Evolutionary conservation across 257 asterid species (phyloP), one percentile per base, ranked within the genome.

Genomic region (Solanum pinnatisectum): DNA sequence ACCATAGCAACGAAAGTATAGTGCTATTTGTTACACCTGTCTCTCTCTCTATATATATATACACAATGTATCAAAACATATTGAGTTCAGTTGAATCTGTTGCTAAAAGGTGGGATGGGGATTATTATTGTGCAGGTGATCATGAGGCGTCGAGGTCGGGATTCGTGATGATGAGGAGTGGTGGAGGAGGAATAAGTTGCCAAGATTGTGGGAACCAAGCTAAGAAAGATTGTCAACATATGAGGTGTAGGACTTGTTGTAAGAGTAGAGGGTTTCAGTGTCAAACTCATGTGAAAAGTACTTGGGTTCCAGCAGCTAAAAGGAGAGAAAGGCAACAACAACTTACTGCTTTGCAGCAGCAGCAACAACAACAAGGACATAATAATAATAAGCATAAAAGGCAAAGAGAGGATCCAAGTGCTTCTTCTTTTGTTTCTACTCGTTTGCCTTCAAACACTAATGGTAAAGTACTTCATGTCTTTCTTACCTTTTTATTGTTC

Each of bases 181-280:
- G 35, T 39, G 92, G 87, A 35, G 87, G 84, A 10, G 92, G 89
- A 46, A 56, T 92, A 0, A 93, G 87, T 87, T 94, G 97, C 40
- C 95, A 93, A n/a, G 97, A 94, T 16, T 94, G 97, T 73, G 97
- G 97, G 42, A 94, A 94, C 88, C 97, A 92, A 67, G 95, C 97
- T 0, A 94, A 94, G 93, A 94, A 93, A 70, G 96, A 94, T 32
- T 94, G 96, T 85, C 87, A 70, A 78, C 94, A 93, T 25, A 90
- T 93, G 91, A 87, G 96, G 86, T 94, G 96, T 71, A 76, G 96
- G 73, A 94, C 94, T 32, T 94, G 97, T 84, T 94, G 97, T 77
- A 91, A 93, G 91, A 93, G 93, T 88, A 92, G 97, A 7, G 97
- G 97, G 9, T 89, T 88, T 65, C 94, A 89, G 40, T 94, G 96